A percentile compares a stretch with the other conserved stretches of the same genome.
These are phyloP conservation scores for Xerocomellus intermedius DNA, from an alignment of 768 basidiomycete genomes.

Conservation along the genomic window DNA sequence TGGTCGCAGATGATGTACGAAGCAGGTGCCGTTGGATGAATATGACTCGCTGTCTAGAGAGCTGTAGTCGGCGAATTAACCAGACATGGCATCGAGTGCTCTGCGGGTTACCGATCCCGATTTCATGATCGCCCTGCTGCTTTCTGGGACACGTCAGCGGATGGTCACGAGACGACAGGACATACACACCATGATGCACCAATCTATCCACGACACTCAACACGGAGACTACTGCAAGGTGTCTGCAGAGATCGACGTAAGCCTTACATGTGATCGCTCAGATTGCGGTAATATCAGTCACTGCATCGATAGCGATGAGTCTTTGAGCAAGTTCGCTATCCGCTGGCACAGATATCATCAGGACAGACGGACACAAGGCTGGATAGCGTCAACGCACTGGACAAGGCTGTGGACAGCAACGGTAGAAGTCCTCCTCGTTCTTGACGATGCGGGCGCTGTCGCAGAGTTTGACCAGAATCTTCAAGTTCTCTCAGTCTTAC, in stretches of 20 bases:
- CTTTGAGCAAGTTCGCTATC: conserved; percentile 7
- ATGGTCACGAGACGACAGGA: neutral
- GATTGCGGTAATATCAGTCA: conserved; percentile 12
- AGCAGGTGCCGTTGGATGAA: no score
- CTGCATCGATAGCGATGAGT: conserved; percentile 16
- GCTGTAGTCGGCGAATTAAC: no score
- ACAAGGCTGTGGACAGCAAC: conserved; percentile 23
- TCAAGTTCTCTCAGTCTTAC: conserved; percentile 15
- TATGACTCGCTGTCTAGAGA: no score
- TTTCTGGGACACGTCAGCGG: neutral
- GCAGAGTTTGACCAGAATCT: conserved; percentile 18
- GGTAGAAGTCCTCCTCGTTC: conserved; percentile 17
- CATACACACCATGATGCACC: conserved; percentile 11
- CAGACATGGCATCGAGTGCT: no score
- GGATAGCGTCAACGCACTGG: conserved; percentile 9
- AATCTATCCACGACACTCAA: conserved; percentile 21
- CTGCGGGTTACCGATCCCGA: no score
- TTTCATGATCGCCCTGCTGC: conserved; percentile 9
- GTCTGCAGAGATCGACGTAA: conserved; percentile 13
- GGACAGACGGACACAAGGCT: neutral
- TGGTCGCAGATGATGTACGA: no score
- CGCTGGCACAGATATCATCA: conserved; percentile 10
- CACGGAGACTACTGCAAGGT: conserved; percentile 21
- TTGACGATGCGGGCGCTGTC: conserved; percentile 5
- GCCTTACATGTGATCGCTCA: neutral